These are phyloP conservation scores for Nymphaea thermarum DNA, from an alignment of 164 flowering plant species.

Conservation along the genomic window DNA sequence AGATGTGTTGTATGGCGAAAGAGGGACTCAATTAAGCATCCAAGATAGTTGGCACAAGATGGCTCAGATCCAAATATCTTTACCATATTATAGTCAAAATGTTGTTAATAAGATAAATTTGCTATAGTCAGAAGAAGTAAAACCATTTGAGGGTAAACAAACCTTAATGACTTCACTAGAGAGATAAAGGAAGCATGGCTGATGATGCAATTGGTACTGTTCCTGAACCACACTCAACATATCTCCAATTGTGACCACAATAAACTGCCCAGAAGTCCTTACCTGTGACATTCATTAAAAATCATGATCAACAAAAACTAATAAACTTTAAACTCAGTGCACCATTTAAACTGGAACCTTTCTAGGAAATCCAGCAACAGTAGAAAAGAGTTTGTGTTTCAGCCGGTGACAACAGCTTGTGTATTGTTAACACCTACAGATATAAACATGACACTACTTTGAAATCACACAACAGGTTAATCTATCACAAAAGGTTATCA, in stretches of 20 bases:
- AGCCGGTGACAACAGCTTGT: no score
- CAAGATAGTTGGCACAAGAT: conserved; percentile 76
- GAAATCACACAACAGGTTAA: no score
- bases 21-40: conserved; percentile 67
- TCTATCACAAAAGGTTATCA: no score
- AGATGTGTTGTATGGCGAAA: conserved; percentile 76
- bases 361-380: no score
- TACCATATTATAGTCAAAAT: background rate
- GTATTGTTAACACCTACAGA: no score
- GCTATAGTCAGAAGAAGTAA: background rate
- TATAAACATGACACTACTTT: no score
- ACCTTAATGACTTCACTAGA: conserved; percentile 99
- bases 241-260: conserved; percentile 91
- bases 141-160: background rate
- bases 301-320: background rate
- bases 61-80: conserved; percentile 97
- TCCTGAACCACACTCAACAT: conserved; percentile 88
- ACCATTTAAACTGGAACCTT: no score
- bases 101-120: background rate
- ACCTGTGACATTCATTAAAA: conserved; percentile 26
- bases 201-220: conserved; percentile 79
- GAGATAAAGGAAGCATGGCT: conserved; percentile 94
- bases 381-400: no score
- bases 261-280: conserved; percentile 77
- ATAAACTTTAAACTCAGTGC: background rate